These are phyloP conservation scores for Pestalotiopsis sp. DNA, from an alignment of 2,329 filamentous ascomycete genomes.

Conservation along the genomic window DNA sequence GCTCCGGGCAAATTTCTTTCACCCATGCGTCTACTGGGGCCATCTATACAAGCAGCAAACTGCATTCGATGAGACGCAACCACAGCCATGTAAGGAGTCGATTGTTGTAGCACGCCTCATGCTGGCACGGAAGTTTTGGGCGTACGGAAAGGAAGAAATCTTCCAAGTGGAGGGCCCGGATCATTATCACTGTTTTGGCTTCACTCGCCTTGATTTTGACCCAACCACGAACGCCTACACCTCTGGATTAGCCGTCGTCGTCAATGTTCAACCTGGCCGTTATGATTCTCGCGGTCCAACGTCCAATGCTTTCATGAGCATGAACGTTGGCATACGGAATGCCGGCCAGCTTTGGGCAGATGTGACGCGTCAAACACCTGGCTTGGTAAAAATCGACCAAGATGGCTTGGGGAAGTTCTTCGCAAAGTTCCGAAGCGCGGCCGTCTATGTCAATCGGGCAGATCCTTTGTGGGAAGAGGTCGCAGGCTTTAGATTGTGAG, in stretches of 20 bases:
- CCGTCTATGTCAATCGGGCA: not conserved
- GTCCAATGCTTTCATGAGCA: no score
- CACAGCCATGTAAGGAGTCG: slow-evolving; percentile 34
- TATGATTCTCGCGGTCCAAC: no score
- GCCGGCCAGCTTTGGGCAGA: slow-evolving; percentile 32
- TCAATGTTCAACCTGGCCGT: no score
- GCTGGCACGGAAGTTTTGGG: slow-evolving; percentile 66
- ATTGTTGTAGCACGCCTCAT: slow-evolving; percentile 60
- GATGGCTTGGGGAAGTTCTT: not conserved
- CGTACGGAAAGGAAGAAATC: slow-evolving; percentile 58
- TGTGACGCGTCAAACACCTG: no score
- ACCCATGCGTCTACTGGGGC: slow-evolving; percentile 71
- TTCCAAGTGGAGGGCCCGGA: no score
- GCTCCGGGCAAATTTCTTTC: slow-evolving; percentile 56
- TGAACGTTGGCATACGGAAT: slow-evolving; percentile 60
- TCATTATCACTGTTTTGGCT: no score
- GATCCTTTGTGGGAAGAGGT: not conserved
- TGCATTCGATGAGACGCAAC: slow-evolving; percentile 42
- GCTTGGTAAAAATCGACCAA: not conserved
- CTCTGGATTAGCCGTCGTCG: slow-evolving; percentile 55
- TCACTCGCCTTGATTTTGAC: no score
- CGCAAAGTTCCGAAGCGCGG: not conserved
- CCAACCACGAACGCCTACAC: slow-evolving; percentile 37
- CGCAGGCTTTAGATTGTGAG: not conserved
- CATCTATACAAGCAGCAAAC: slow-evolving; percentile 60